A percentile compares a stretch with the other conserved stretches of the same genome.
These are phyloP conservation scores for Aquilaria agallochum DNA, from an alignment of 441 rosid genomes.

Conservation along the genomic window DNA sequence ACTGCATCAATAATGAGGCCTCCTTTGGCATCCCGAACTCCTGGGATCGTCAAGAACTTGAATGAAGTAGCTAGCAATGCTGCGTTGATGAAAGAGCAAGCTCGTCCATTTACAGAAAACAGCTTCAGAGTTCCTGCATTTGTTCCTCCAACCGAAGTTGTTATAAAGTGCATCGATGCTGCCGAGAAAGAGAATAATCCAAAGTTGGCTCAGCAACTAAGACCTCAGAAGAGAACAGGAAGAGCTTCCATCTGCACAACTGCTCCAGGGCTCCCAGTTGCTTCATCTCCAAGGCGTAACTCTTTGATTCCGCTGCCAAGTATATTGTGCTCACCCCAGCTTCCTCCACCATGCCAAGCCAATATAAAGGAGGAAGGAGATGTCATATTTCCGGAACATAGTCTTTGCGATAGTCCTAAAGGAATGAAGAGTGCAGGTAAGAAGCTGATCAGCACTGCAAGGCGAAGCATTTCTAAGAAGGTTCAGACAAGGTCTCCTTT, in stretches of 20 bases:
- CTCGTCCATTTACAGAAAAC: slow-evolving; percentile 38
- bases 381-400: slow-evolving; percentile 42
- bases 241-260: slow-evolving; percentile 70
- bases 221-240: slow-evolving; percentile 63
- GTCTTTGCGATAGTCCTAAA: slow-evolving; percentile 56
- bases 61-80: slow-evolving; percentile 26
- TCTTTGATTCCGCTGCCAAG: slow-evolving; percentile 69
- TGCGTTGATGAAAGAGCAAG: slow-evolving; percentile 31
- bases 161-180: slow-evolving; percentile 35
- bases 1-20: slow-evolving; percentile 36
- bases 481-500: slow-evolving; percentile 50
- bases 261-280: slow-evolving; percentile 29
- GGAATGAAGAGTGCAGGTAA: slow-evolving; percentile 36
- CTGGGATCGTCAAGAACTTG: slow-evolving; percentile 36
- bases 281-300: slow-evolving; percentile 70
- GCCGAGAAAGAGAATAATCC: slow-evolving; percentile 91
- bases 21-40: slow-evolving; percentile 42
- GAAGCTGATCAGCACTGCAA: slow-evolving; percentile 53
- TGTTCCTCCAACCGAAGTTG: slow-evolving; percentile 32
- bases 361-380: slow-evolving; percentile 33
- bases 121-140: slow-evolving; percentile 34
- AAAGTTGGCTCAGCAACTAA: slow-evolving; percentile 43
- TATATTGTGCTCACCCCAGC: slow-evolving; percentile 23
- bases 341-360: slow-evolving; percentile 23
- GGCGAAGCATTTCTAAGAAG: slow-evolving; percentile 82